A percentile compares a stretch with the other conserved stretches of the same genome.
These are phyloP conservation scores for Clonostachys rhizophaga DNA, from an alignment of 2,329 filamentous ascomycete genomes.

Conservation along the genomic window DNA sequence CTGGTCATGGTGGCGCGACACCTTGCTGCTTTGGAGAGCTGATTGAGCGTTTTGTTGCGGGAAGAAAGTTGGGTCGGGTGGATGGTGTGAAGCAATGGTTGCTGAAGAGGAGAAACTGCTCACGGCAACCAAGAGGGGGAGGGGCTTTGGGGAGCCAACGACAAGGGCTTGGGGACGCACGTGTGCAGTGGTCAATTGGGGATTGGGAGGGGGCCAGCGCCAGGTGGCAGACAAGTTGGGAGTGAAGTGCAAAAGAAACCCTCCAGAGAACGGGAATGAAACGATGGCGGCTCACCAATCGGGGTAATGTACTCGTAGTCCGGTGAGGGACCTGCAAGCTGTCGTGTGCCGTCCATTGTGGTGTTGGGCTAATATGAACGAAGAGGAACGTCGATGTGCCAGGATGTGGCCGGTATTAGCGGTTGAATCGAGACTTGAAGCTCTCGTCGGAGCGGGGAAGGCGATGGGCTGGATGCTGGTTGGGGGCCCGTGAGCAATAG, in stretches of 20 bases:
- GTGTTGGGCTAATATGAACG: constrained; percentile 13
- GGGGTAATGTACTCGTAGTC: constrained; percentile 41
- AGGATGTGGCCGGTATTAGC: background rate
- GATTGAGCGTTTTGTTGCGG: no score
- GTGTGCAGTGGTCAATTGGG: constrained; percentile 5
- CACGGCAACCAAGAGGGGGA: no score
- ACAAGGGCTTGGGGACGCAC: constrained; percentile 10
- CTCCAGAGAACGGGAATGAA: constrained; percentile 8
- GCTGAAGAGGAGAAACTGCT: no score
- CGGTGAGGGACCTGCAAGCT: constrained; percentile 39
- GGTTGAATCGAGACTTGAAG: background rate
- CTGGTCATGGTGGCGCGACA: no score
- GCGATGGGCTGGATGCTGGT: no score
- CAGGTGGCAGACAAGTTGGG: constrained; percentile 3
- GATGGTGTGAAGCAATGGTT: no score
- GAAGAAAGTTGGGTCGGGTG: no score
- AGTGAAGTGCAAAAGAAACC: background rate
- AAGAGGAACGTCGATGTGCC: no score
- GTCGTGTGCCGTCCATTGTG: constrained; percentile 35
- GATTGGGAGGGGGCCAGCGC: constrained; percentile 13
- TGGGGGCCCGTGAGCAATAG: no score
- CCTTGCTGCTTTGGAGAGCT: no score
- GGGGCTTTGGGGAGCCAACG: constrained; percentile 32
- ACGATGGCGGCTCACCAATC: constrained; percentile 42
- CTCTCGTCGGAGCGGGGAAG: no score